A percentile compares a stretch with the other conserved stretches of the same genome.
Evolutionary conservation across 192 early-diverging fungal genomes (phyloP).

Genomic region (Anaeromyces robustus): DNA sequence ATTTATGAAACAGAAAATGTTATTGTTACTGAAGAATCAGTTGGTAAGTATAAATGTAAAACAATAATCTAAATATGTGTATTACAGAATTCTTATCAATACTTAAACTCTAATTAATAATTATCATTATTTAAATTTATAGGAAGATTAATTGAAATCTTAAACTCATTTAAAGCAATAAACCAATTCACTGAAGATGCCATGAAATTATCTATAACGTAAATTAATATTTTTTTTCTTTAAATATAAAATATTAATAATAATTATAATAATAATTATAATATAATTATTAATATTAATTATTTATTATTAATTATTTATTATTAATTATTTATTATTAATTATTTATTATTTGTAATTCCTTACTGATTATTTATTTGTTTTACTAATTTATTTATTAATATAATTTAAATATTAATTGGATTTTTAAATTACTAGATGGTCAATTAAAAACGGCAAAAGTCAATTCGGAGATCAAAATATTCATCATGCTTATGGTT

Average conservation of each 20-base stretch:
- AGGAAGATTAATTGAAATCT: constrained; percentile 46
- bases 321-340: too few relatives aligned
- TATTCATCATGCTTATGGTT: constrained; percentile 57
- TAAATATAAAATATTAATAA: constrained; percentile 1
- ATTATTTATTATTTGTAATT: too few relatives aligned
- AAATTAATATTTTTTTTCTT: too few relatives aligned
- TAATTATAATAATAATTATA: constrained; percentile 8
- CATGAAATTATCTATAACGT: constrained; percentile 22
- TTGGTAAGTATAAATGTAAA: too few relatives aligned
- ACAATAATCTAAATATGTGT: too few relatives aligned
- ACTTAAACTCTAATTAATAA: too few relatives aligned
- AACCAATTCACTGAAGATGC: constrained; percentile 31
- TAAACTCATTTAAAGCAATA: constrained; percentile 37
- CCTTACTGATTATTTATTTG: too few relatives aligned
- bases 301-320: too few relatives aligned
- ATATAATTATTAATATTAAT: too few relatives aligned
- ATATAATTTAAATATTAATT: too few relatives aligned
- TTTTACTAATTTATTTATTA: too few relatives aligned
- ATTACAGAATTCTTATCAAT: too few relatives aligned
- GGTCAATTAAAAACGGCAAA: constrained; percentile 38
- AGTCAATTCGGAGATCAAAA: constrained; percentile 41
- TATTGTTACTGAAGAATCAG: constrained; percentile 48
- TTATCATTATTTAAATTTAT: neutral
- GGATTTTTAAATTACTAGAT: constrained; percentile 22
- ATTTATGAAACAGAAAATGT: constrained; percentile 54